Evolutionary conservation across 352 stramenopile species (phyloP).

Genomic region (Phytophthora colocasiae): DNA sequence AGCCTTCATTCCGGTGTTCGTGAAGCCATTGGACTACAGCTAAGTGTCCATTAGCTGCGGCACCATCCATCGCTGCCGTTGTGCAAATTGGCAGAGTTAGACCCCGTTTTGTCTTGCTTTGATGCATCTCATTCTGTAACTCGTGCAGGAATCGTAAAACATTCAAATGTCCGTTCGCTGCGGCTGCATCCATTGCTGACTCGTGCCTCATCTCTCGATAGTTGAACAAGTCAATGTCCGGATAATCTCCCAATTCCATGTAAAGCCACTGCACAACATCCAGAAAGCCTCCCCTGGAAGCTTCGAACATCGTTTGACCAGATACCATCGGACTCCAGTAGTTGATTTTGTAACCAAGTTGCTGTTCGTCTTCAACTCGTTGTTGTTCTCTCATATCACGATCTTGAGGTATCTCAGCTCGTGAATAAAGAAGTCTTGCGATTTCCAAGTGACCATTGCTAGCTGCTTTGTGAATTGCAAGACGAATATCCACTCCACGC

Average conservation of each 20-base stretch:
- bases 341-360: not conserved
- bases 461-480: not conserved
- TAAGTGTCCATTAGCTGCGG: not conserved
- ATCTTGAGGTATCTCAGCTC: not conserved
- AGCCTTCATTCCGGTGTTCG: not conserved
- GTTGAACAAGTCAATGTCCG: not conserved
- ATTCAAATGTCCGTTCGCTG: not conserved
- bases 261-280: not conserved
- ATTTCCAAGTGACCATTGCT: conserved; percentile 3
- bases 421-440: not conserved
- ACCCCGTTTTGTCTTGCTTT: not conserved
- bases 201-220: not conserved
- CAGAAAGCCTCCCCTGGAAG: not conserved
- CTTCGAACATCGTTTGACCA: not conserved
- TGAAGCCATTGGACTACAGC: not conserved
- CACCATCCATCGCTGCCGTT: not conserved
- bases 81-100: not conserved
- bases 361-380: not conserved
- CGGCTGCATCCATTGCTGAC: not conserved
- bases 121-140: not conserved
- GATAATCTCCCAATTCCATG: not conserved
- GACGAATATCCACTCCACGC: not conserved
- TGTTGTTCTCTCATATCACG: not conserved
- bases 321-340: too few species aligned
- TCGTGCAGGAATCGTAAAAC: not conserved